Base-by-base conservation (phyloP, 768 basidiomycete species). In the Lentinus tigrinus region DNA sequence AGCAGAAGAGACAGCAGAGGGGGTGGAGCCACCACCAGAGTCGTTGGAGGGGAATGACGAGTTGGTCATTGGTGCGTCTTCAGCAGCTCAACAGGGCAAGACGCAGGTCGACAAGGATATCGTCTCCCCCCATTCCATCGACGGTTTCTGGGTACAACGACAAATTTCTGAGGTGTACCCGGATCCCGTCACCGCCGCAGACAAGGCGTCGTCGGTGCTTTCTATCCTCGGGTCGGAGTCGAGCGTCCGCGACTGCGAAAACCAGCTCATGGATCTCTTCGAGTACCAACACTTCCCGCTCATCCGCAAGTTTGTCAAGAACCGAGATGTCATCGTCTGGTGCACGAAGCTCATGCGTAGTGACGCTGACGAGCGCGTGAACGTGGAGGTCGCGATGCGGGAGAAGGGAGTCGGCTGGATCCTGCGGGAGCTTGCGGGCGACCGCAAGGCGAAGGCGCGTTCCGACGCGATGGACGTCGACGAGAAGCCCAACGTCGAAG, bases 391-490 rank as follows among this genome's bases (percentile, higher is more conserved):
- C 3, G 93, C 93, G 0, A 99, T 99, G 97, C 81, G 96, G 44
- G 96, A 98, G 77, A 96, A 93, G 74, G 94, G 93, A 14, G 83
- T 95, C 10, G 95, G 93, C 0, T 98, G 95, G 95, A 98, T 99
- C 70, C 70, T 96, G 52, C 84, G 91, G 54, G 93, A 94, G 60
- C 79, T 98, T 3, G 81, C 86, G 4, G 94, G 95, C 3, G 94
- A 93, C 65, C 78, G 92, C 4, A 85, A 87, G 61, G 75, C 81
- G 3, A 85, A 85, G 67, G 70, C 74, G 21, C 72, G 68, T 4
- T 71, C 69, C 46, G 87, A 89, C 47, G 85, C 85, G 1, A 94
- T 94, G 86, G 90, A 93, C 52, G 85, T 93, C 24, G 91, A 95
- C 67, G 75, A 84, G 48, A 81, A 82, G 52, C 72, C 74, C 2